Evolutionary conservation across 2,329 filamentous ascomycete genomes (phyloP).

Genomic region (Tolypocladium ovalisporum): DNA sequence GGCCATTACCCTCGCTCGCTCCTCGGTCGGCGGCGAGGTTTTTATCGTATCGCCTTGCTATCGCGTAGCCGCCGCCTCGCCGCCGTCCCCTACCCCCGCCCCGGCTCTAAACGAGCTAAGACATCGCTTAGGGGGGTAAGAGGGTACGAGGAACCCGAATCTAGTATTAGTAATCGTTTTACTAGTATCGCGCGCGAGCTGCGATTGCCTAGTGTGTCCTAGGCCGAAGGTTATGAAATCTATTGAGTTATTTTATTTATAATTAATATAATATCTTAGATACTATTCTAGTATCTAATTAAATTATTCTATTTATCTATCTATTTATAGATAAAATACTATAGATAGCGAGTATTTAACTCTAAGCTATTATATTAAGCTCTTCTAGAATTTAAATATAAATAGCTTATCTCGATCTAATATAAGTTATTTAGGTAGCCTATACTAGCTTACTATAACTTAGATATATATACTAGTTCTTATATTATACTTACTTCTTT

Average conservation of each 20-base stretch:
- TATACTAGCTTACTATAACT: not conserved
- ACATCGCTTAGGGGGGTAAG: too few species aligned
- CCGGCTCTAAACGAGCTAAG: too few species aligned
- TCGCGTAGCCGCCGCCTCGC: too few species aligned
- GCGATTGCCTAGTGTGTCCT: too few species aligned
- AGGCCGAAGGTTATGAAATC: too few species aligned
- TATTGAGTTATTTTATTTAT: not conserved
- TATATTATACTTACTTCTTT: not conserved
- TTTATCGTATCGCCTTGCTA: too few species aligned
- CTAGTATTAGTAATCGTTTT: too few species aligned
- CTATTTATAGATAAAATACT: not conserved
- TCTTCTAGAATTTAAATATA: not conserved
- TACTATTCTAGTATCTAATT: not conserved
- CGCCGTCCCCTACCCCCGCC: too few species aligned
- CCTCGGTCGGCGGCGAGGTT: too few species aligned
- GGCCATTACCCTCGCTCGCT: too few species aligned
- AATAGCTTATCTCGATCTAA: not conserved
- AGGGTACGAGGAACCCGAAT: too few species aligned
- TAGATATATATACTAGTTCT: not conserved
- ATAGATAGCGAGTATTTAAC: not conserved
- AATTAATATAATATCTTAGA: not conserved
- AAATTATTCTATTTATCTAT: not conserved
- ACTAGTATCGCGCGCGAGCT: too few species aligned
- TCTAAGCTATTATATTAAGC: not conserved
- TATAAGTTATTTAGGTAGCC: not conserved